Conservation (phyloP, 1,284 basidiomycete species). For the Somion occarium region DNA sequence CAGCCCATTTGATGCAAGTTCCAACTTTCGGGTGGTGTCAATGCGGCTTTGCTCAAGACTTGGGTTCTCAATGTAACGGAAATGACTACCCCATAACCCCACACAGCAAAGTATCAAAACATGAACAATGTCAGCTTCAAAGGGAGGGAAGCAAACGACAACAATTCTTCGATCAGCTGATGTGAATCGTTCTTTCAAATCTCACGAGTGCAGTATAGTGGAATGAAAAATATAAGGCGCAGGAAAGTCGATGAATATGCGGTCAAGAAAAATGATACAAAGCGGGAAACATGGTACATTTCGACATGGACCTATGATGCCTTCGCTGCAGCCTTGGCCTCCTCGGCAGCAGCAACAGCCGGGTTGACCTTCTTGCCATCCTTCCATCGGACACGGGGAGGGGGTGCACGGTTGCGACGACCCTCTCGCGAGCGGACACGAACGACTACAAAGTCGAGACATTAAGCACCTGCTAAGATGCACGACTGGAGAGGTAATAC, state of each 20-base stretch:
- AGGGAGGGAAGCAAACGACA: no score
- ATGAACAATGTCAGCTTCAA: no score
- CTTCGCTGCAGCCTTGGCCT: slow-evolving; percentile 35
- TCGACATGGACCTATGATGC: slow-evolving; percentile 15
- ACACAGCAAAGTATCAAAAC: no score
- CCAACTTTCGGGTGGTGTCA: no score
- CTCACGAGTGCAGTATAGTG: no score
- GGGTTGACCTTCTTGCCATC: slow-evolving; percentile 94
- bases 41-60: no score
- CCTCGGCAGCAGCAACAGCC: slow-evolving; percentile 56
- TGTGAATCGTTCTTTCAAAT: no score
- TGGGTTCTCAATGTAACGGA: no score
- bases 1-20: no score
- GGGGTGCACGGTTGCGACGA: slow-evolving; percentile 93
- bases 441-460: slow-evolving; percentile 57
- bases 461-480: neutral
- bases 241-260: neutral
- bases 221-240: no score
- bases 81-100: no score
- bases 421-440: slow-evolving; percentile 93
- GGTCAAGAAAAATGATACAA: slow-evolving; percentile 4
- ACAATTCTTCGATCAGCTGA: no score
- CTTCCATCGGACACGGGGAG: slow-evolving; percentile 95
- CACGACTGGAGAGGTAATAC: slow-evolving; percentile 19
- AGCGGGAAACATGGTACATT: slow-evolving; percentile 2